A percentile compares a stretch with the other conserved stretches of the same genome.
Evolutionary conservation across 345 rosid species (phyloP).

Genomic region (Syzygium jambos): DNA sequence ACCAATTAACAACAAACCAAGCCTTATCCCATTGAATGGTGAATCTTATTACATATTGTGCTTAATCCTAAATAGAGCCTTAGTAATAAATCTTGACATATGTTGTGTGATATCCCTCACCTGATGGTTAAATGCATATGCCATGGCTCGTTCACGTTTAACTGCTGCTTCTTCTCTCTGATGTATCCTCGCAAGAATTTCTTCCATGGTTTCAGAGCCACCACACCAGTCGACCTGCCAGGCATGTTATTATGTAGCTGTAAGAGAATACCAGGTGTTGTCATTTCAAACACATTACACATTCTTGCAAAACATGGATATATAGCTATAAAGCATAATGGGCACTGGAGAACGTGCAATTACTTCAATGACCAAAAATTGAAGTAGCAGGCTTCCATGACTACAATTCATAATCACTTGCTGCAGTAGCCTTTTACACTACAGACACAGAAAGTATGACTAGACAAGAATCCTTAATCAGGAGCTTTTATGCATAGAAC

Average conservation of each 20-base stretch:
- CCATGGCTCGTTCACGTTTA: constrained; percentile 88
- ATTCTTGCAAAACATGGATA: background rate
- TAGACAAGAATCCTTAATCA: background rate
- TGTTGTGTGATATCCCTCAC: constrained; percentile 17
- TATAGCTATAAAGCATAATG: background rate
- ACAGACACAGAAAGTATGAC: background rate
- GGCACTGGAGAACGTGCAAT: background rate
- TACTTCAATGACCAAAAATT: background rate
- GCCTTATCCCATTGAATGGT: background rate
- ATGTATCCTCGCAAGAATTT: constrained; percentile 57
- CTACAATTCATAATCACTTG: background rate
- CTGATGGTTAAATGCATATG: constrained; percentile 97
- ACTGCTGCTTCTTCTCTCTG: constrained; percentile 85
- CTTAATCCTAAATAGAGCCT: background rate
- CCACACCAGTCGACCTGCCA: constrained; percentile 90
- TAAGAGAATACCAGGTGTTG: background rate
- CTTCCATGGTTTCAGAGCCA: constrained; percentile 72
- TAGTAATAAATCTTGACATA: background rate
- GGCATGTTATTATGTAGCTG: background rate
- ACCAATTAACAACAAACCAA: background rate
- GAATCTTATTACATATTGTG: background rate
- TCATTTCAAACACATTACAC: background rate
- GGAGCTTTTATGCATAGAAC: background rate
- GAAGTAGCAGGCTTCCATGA: background rate
- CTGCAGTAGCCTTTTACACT: background rate